A percentile compares a stretch with the other conserved stretches of the same genome.
phyloP scores from a whole-genome alignment of 2,329 filamentous ascomycete genomes.

The Fusarium pininemorale region DNA sequence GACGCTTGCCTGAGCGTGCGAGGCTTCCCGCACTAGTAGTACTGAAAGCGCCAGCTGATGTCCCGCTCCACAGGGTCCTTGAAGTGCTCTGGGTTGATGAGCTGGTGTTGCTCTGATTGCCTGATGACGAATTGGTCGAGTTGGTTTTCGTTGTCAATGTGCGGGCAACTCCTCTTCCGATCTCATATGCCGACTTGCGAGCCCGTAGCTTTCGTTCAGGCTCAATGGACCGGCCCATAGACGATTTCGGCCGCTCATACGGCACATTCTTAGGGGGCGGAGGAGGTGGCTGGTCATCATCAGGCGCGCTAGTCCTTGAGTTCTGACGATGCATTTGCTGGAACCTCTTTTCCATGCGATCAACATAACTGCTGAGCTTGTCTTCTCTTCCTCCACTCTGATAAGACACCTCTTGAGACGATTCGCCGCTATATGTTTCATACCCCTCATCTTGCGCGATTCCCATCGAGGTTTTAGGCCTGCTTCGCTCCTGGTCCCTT shows the following conservation, averaged over 20 bases:
- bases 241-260: constrained; percentile 67
- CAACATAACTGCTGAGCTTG: constrained; percentile 85
- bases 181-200: constrained; percentile 81
- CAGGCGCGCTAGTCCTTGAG: constrained; percentile 50
- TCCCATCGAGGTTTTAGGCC: constrained; percentile 78
- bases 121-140: constrained; percentile 79
- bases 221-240: constrained; percentile 56
- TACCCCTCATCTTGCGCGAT: constrained; percentile 71
- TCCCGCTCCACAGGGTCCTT: constrained; percentile 91
- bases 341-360: constrained; percentile 88
- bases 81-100: constrained; percentile 81
- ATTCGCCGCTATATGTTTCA: constrained; percentile 66
- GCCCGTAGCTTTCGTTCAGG: constrained; percentile 63
- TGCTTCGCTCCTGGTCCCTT: constrained; percentile 39
- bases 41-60: constrained; percentile 89
- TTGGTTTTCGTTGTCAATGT: constrained; percentile 91
- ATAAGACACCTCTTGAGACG: constrained; percentile 58
- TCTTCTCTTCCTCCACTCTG: constrained; percentile 57
- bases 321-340: constrained; percentile 74
- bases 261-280: constrained; percentile 63
- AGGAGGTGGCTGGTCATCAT: constrained; percentile 68
- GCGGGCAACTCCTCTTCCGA: constrained; percentile 75
- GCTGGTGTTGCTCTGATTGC: constrained; percentile 76
- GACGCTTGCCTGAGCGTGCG: constrained; percentile 75
- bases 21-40: constrained; percentile 95